A percentile compares a stretch with the other conserved stretches of the same genome.
phyloP scores from a whole-genome alignment of 139 green algal genomes.

The Picochlorum sp. region DNA sequence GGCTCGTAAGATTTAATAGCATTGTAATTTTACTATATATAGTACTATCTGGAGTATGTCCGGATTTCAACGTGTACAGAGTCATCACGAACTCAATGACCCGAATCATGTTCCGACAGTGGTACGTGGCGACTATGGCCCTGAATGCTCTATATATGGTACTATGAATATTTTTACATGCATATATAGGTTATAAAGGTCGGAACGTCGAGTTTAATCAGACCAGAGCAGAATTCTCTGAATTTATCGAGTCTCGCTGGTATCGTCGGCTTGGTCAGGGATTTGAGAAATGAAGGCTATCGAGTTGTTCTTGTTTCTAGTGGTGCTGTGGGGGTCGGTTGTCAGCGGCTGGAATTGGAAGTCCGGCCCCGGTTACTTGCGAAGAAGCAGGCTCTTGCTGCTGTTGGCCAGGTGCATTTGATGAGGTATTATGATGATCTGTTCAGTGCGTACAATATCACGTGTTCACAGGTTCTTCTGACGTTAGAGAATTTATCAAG shows the following conservation, averaged over 20 bases:
- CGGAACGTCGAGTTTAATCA: conserved; percentile 74
- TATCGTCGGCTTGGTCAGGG: conserved; percentile 56
- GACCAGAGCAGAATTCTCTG: conserved; percentile 53
- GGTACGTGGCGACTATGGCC: conserved; percentile 4
- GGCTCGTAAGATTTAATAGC: background rate
- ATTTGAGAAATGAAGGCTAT: conserved; percentile 50
- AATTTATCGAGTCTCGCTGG: conserved; percentile 64
- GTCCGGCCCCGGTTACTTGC: conserved; percentile 50
- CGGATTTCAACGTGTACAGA: background rate
- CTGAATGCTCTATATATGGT: background rate
- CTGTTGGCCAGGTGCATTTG: conserved; percentile 78
- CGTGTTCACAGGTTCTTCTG: conserved; percentile 81
- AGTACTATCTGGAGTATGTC: background rate
- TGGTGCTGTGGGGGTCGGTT: conserved; percentile 83
- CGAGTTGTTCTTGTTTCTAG: conserved; percentile 80
- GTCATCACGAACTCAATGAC: background rate
- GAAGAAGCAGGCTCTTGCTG: conserved; percentile 78
- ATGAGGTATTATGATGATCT: conserved; percentile 93
- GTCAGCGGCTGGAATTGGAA: conserved; percentile 61
- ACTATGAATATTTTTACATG: background rate
- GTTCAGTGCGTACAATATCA: conserved; percentile 66
- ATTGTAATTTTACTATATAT: background rate
- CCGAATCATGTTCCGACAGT: background rate
- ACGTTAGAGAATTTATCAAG: conserved; percentile 84
- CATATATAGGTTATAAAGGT: conserved; percentile 77